A percentile compares a stretch with the other conserved stretches of the same genome.
Evolutionary conservation across 495 filamentous ascomycete species (phyloP).

Genomic region (Podospora pseudoanserina): DNA sequence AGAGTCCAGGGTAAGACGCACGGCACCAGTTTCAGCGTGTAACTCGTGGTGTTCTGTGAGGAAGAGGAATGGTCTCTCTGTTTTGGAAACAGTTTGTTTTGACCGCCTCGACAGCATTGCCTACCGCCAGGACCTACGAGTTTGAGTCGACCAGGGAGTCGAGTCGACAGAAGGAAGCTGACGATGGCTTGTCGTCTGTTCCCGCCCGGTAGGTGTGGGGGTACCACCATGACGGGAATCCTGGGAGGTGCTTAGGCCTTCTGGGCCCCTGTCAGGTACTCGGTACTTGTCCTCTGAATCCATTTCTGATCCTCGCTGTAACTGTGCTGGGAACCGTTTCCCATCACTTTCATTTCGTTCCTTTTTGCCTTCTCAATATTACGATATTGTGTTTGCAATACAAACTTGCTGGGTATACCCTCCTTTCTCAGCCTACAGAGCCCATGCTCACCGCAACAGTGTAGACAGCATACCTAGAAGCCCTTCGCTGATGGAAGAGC

Average conservation of each 20-base stretch:
- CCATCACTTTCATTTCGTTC: neutral
- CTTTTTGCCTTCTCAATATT: neutral
- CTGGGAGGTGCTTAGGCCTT: too few species aligned
- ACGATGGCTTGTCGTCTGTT: neutral
- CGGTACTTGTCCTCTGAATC: neutral
- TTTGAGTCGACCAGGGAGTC: neutral
- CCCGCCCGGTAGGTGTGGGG: neutral
- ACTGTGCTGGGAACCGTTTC: neutral
- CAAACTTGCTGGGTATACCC: neutral
- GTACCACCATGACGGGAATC: neutral
- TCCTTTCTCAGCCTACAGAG: neutral
- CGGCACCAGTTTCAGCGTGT: neutral
- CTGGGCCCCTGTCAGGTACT: neutral
- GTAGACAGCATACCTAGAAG: neutral
- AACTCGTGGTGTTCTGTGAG: neutral
- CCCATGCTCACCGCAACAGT: neutral
- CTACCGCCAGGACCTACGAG: neutral
- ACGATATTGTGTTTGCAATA: neutral
- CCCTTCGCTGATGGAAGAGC: neutral
- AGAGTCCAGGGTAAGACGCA: neutral
- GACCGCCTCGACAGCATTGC: neutral
- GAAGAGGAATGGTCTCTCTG: neutral
- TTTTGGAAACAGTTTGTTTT: neutral
- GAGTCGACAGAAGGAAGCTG: neutral
- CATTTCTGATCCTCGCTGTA: neutral